phyloP scores from a whole-genome alignment of 139 green algal genomes.

The Chlorokybus atmophyticus region DNA sequence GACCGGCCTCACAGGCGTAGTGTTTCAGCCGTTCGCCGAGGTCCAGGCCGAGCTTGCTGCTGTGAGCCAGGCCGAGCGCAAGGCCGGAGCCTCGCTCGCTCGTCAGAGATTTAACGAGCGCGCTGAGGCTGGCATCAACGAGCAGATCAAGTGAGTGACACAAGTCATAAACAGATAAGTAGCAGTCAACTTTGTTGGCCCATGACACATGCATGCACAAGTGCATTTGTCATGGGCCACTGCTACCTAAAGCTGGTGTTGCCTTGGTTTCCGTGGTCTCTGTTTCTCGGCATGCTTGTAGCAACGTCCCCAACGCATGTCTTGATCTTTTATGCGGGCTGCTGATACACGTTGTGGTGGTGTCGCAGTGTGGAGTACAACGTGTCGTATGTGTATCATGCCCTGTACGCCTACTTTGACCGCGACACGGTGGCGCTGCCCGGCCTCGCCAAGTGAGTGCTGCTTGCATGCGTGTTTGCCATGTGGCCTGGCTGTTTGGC shows the following conservation, averaged over 20 bases:
- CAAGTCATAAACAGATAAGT: too few species aligned
- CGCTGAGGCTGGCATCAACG: conserved; percentile 80
- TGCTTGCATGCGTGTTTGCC: neutral
- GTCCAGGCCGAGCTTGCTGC: conserved; percentile 52
- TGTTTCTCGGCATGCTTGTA: too few species aligned
- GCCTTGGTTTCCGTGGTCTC: too few species aligned
- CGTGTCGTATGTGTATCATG: conserved; percentile 69
- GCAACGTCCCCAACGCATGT: too few species aligned
- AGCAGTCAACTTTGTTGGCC: too few species aligned
- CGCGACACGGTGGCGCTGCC: conserved; percentile 90
- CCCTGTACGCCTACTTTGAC: conserved; percentile 81
- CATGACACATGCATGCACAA: too few species aligned
- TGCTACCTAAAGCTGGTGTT: too few species aligned
- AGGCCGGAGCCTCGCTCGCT: conserved; percentile 45
- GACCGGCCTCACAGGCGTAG: conserved; percentile 24
- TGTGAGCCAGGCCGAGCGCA: conserved; percentile 35
- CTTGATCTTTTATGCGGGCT: too few species aligned
- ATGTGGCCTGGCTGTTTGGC: neutral
- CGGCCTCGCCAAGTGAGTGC: conserved; percentile 54
- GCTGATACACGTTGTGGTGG: neutral
- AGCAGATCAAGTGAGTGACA: conserved; percentile 91
- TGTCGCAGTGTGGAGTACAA: conserved; percentile 31
- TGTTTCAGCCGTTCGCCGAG: conserved; percentile 66
- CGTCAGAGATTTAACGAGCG: conserved; percentile 56
- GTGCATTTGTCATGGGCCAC: neutral